Conservation (phyloP, 441 rosid genomes). For the Syzygium syzygioides region DNA sequence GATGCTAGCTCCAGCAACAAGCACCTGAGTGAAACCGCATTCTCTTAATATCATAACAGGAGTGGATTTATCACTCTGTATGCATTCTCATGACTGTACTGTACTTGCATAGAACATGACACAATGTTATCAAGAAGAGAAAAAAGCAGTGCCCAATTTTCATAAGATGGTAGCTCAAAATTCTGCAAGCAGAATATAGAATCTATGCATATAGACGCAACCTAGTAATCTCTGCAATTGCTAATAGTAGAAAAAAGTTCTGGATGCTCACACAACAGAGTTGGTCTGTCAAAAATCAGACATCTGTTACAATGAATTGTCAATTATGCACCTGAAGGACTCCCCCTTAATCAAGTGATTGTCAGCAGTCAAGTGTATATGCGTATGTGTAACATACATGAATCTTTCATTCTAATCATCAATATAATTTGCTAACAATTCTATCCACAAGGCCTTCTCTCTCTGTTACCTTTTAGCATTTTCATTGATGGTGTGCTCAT, state of each 20-base stretch:
- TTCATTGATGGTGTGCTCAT: slow-evolving; percentile 21
- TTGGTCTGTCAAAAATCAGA: not conserved
- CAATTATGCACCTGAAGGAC: not conserved
- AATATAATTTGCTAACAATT: not conserved
- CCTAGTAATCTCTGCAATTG: not conserved
- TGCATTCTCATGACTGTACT: not conserved
- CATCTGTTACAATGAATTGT: not conserved
- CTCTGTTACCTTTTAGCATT: slow-evolving; percentile 44
- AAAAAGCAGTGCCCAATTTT: not conserved
- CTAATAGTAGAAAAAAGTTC: not conserved
- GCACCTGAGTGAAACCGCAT: slow-evolving; percentile 34
- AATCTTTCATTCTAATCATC: not conserved
- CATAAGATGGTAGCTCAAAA: not conserved
- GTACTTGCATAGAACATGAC: not conserved
- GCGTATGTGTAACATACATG: not conserved
- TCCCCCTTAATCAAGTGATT: not conserved
- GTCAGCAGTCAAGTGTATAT: not conserved
- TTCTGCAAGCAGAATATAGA: not conserved
- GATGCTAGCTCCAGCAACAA: slow-evolving; percentile 65
- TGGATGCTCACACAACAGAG: not conserved
- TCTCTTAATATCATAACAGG: not conserved
- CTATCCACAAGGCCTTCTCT: not conserved
- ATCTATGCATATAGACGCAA: not conserved
- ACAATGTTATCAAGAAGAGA: not conserved
- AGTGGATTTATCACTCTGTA: not conserved